A percentile compares a stretch with the other conserved stretches of the same genome.
Evolutionary conservation across 306 rosid genomes (phyloP).

Genomic region (Rosa multiflora): DNA sequence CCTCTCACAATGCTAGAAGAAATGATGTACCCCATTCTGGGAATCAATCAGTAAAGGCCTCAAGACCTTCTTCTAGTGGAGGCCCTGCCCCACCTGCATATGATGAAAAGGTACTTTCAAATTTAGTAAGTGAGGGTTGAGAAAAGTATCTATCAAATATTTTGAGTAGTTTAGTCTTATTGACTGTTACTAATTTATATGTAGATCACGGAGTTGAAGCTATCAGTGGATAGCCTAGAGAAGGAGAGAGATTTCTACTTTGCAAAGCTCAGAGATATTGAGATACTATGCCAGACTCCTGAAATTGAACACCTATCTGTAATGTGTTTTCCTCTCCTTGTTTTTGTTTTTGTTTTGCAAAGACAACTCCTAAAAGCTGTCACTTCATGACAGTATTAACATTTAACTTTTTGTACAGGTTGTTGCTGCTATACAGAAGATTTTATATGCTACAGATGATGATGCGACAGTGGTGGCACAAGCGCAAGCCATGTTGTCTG

Average conservation of each 20-base stretch:
- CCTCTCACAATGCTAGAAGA: constrained; percentile 69
- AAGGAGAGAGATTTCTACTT: constrained; percentile 96
- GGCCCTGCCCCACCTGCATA: constrained; percentile 42
- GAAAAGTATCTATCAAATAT: neutral
- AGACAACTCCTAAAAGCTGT: neutral
- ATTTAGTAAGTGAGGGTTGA: neutral
- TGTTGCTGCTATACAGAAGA: constrained; percentile 80
- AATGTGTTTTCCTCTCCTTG: constrained; percentile 2
- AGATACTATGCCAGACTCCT: constrained; percentile 84
- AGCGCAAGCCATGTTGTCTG: constrained; percentile 80
- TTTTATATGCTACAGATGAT: constrained; percentile 81
- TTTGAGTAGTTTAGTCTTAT: neutral
- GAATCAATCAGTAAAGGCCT: constrained; percentile 46
- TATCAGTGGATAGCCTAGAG: constrained; percentile 94
- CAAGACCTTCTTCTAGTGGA: constrained; percentile 47
- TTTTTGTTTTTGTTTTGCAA: neutral
- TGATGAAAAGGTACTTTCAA: constrained; percentile 66
- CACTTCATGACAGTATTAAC: neutral
- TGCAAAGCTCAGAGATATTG: constrained; percentile 82
- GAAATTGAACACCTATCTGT: constrained; percentile 71
- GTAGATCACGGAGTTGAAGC: constrained; percentile 86
- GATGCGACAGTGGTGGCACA: constrained; percentile 75
- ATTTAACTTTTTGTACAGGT: constrained; percentile 42
- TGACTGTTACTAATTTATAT: constrained; percentile 4
- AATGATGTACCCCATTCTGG: constrained; percentile 47